phyloP scores from a whole-genome alignment of 192 early-diverging fungal species.

The Dissophora globulifera region DNA sequence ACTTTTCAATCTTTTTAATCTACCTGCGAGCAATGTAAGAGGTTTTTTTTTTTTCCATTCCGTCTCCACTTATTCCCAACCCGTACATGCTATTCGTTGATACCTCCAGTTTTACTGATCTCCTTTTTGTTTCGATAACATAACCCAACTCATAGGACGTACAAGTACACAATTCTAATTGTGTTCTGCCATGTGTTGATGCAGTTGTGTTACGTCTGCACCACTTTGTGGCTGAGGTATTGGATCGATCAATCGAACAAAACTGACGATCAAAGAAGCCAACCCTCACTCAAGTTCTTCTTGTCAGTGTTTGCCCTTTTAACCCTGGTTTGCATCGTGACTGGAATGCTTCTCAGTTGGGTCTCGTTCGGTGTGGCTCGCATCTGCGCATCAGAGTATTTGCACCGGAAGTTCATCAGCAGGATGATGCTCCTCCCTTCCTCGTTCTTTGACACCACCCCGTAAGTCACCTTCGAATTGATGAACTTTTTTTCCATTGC shows the following conservation, averaged over 20 bases:
- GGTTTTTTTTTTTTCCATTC: no score
- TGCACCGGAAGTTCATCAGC: constrained; percentile 8
- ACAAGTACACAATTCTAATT: constrained; percentile 58
- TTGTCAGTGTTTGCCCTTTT: constrained; percentile 8
- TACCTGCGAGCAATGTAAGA: no score
- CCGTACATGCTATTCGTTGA: no score
- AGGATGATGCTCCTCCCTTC: constrained; percentile 17
- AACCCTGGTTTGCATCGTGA: not conserved
- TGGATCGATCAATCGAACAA: constrained; percentile 61
- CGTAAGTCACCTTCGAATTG: no score
- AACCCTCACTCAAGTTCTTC: constrained; percentile 11
- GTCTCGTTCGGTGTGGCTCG: constrained; percentile 13
- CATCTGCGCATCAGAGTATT: constrained; percentile 12
- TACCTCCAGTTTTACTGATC: no score
- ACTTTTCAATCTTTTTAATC: no score
- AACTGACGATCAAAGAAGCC: not conserved
- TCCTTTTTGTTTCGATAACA: no score
- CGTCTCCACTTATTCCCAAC: no score
- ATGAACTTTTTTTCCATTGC: no score
- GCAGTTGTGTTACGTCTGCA: constrained; percentile 57
- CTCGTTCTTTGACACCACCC: constrained; percentile 24
- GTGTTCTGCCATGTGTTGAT: constrained; percentile 54
- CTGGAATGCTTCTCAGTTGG: constrained; percentile 5
- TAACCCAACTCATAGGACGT: not conserved
- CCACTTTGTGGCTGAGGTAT: constrained; percentile 71